Conservation (phyloP, 768 basidiomycete genomes). For the Suillus ampliporus region DNA sequence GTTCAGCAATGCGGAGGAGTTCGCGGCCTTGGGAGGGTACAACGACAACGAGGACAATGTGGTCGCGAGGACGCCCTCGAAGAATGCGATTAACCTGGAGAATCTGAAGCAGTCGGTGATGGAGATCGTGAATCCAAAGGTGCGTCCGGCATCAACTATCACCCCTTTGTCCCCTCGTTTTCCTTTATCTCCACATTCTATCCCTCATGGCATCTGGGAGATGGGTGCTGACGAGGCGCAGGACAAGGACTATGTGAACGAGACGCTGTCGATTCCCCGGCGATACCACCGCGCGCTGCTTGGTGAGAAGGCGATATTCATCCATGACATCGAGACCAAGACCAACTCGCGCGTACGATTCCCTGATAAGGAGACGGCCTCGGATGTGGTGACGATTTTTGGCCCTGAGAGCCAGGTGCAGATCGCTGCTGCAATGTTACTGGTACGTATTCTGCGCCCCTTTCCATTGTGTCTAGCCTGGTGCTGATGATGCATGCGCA, state of each 20-base stretch:
- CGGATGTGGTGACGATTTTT: conserved; percentile 94
- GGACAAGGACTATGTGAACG: conserved; percentile 97
- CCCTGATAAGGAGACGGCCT: conserved; percentile 93
- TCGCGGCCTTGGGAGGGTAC: conserved; percentile 92
- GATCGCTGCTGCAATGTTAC: conserved; percentile 93
- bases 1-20: conserved; percentile 97
- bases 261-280: conserved; percentile 91
- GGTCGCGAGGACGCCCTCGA: conserved; percentile 95
- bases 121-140: conserved; percentile 98
- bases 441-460: conserved; percentile 67
- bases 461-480: background rate
- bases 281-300: conserved; percentile 94
- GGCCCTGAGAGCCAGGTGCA: conserved; percentile 97
- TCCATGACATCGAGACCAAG: conserved; percentile 95
- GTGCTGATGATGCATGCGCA: conserved; percentile 37
- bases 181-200: conserved; percentile 1
- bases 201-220: background rate
- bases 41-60: conserved; percentile 99
- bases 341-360: conserved; percentile 93
- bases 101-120: conserved; percentile 95
- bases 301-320: conserved; percentile 96
- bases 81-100: conserved; percentile 95
- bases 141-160: conserved; percentile 36
- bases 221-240: conserved; percentile 34
- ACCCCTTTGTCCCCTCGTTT: conserved; percentile 8